These are phyloP conservation scores for Syncephalastrum racemosum DNA, from an alignment of 371 early-diverging fungal species.

Conservation along the genomic window DNA sequence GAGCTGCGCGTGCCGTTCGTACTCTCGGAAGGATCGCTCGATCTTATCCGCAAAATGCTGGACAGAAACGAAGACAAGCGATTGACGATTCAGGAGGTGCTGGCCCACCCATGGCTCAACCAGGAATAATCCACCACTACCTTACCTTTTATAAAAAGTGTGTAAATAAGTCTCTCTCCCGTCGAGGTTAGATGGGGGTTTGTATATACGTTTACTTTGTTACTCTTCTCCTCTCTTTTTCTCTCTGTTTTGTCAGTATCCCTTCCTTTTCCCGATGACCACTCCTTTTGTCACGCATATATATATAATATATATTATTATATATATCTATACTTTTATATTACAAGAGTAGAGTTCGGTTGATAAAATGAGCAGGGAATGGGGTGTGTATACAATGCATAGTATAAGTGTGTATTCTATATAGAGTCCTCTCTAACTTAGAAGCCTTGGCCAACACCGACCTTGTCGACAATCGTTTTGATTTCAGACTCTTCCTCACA, in stretches of 20 bases:
- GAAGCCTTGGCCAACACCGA: conserved; percentile 48
- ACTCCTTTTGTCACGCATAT: not conserved
- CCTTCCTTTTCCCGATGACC: conserved; percentile 3
- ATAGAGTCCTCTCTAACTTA: conserved; percentile 9
- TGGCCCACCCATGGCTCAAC: conserved; percentile 57
- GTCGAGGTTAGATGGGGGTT: no score
- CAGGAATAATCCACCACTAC: not conserved
- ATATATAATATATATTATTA: not conserved
- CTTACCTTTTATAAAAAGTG: no score
- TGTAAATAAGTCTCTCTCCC: not conserved
- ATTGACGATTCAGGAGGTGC: conserved; percentile 53
- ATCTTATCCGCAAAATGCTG: conserved; percentile 56
- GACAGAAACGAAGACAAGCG: conserved; percentile 53
- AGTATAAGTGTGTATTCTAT: conserved; percentile 1
- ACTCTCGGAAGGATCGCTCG: conserved; percentile 58
- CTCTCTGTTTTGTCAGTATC: not conserved
- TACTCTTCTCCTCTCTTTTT: not conserved
- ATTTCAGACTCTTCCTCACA: conserved; percentile 44
- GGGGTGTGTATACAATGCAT: no score
- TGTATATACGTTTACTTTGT: no score
- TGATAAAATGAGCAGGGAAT: no score
- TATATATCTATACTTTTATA: conserved; percentile 5
- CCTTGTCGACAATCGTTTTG: conserved; percentile 39
- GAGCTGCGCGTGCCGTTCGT: conserved; percentile 68
- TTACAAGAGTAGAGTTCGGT: not conserved